phyloP scores from a whole-genome alignment of 2,329 filamentous ascomycete species.

The Aurifilum marmelostoma region DNA sequence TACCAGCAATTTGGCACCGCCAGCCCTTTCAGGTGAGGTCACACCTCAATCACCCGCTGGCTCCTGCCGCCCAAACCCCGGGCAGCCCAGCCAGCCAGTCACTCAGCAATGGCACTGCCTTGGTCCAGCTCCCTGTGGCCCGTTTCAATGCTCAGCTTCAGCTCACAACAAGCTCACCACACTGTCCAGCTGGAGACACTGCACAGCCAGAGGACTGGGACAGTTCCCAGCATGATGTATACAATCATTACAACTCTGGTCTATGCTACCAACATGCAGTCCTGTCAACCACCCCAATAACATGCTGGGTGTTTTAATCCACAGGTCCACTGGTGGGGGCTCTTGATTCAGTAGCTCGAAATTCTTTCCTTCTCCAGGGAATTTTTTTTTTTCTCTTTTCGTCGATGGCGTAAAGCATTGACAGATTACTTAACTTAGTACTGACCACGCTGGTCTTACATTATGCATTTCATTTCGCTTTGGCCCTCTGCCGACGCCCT shows the following conservation, averaged over 20 bases:
- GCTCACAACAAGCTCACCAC: not conserved
- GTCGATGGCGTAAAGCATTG: not conserved
- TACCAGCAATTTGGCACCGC: not conserved
- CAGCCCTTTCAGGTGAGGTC: not conserved
- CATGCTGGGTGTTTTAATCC: not conserved
- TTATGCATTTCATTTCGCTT: not conserved
- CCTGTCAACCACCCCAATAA: not conserved
- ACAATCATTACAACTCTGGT: not conserved
- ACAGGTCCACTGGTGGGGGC: not conserved
- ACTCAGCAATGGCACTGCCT: not conserved
- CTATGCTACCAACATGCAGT: not conserved
- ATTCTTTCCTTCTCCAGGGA: not conserved
- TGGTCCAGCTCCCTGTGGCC: not conserved
- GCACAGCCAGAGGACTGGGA: not conserved
- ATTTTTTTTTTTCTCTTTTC: not conserved
- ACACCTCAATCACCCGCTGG: not conserved
- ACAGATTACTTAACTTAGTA: not conserved
- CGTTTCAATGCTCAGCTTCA: not conserved
- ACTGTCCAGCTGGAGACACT: not conserved
- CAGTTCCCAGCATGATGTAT: not conserved
- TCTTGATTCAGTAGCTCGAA: not conserved
- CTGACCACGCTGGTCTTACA: not conserved
- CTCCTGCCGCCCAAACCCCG: too few relatives aligned
- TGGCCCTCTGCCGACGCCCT: not conserved
- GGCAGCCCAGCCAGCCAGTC: not conserved